Conservation (phyloP, 805 yeast genomes). For the Komagataella mondaviorum region DNA sequence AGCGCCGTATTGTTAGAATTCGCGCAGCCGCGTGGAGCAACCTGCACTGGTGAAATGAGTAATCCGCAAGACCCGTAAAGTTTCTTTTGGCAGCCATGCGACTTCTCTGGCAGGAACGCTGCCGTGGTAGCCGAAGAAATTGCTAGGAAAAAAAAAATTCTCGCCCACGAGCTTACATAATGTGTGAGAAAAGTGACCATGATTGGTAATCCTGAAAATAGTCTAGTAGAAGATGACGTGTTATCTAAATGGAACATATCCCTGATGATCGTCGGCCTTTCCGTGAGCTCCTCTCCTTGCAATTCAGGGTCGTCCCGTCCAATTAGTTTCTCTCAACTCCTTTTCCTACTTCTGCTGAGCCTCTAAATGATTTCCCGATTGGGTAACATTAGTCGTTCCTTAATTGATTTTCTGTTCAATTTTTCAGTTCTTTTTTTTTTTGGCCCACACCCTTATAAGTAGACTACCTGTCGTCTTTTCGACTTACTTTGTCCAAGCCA, state of each 20-base stretch:
- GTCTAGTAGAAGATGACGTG: neutral
- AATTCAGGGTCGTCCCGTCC: no score
- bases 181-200: neutral
- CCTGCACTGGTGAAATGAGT: neutral
- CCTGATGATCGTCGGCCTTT: neutral
- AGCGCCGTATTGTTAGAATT: neutral
- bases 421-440: neutral
- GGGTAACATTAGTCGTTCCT: neutral
- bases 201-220: neutral
- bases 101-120: neutral
- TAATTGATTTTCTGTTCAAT: neutral
- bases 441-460: neutral
- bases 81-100: neutral
- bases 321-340: neutral
- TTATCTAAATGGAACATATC: neutral
- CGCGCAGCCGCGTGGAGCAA: neutral
- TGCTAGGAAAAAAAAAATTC: no score
- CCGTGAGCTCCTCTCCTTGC: neutral
- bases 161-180: neutral
- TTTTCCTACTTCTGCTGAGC: neutral
- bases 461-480: neutral
- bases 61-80: neutral
- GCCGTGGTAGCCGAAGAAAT: neutral
- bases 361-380: neutral
- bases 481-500: neutral